Conservation (phyloP, 2,329 filamentous ascomycete species). For the Alternaria arborescens region DNA sequence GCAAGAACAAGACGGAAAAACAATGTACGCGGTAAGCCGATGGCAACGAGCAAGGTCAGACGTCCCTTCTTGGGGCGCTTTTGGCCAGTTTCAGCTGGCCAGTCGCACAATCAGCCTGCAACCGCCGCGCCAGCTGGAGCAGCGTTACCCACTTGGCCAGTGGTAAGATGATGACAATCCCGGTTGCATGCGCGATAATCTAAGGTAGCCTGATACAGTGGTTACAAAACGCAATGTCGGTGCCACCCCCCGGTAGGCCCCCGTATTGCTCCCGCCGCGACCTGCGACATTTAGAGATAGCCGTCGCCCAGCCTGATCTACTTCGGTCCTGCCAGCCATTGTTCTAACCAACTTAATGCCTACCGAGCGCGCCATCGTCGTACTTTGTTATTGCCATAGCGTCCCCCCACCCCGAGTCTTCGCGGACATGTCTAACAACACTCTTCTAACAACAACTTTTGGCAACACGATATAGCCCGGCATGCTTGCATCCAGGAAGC, state of each 20-base stretch:
- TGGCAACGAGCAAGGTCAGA: neutral
- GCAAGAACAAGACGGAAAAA: neutral
- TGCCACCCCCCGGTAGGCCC: slow-evolving; percentile 20
- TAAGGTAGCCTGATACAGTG: slow-evolving; percentile 31
- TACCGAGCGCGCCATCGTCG: neutral
- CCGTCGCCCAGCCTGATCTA: slow-evolving; percentile 19
- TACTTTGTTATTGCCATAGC: slow-evolving; percentile 5
- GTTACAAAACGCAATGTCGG: slow-evolving; percentile 32
- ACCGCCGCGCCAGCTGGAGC: slow-evolving; percentile 1
- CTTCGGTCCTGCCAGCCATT: slow-evolving; percentile 14
- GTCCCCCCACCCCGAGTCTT: neutral
- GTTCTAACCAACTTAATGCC: slow-evolving; percentile 2
- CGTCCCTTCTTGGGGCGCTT: neutral
- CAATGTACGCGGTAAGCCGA: neutral
- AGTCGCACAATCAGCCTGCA: slow-evolving; percentile 1
- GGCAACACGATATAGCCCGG: slow-evolving; percentile 9
- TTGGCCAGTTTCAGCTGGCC: slow-evolving; percentile 1
- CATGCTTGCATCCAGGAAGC: slow-evolving; percentile 47
- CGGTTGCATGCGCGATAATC: slow-evolving; percentile 17
- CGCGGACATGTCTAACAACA: slow-evolving; percentile 33
- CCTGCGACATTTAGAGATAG: slow-evolving; percentile 27
- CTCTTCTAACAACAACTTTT: slow-evolving; percentile 23
- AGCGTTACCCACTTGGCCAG: slow-evolving; percentile 11
- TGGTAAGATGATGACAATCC: slow-evolving; percentile 18
- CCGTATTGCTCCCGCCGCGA: slow-evolving; percentile 18